Evolutionary conservation across 768 basidiomycete genomes (phyloP), one percentile per base, ranked within the genome.

Genomic region (Suillus plorans): DNA sequence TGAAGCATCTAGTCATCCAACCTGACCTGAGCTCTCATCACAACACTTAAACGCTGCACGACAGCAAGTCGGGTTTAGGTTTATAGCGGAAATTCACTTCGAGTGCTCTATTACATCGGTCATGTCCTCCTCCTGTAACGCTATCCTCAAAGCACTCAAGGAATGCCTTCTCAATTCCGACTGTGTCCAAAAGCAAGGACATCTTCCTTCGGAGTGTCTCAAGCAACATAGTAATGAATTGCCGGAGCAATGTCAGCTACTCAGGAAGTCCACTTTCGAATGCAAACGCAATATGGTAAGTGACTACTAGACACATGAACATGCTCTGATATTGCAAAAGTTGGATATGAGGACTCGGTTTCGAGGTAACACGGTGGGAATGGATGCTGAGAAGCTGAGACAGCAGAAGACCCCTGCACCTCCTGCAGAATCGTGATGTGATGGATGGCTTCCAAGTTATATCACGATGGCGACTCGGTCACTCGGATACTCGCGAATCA

Each of bases 251-350:
- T 97, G 95, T 74, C 86, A 87, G 73, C 84, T 86, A 34, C 78
- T 97, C 62, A 83, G 95, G 60, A 88, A 86, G 75, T 92, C 92
- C 13, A 88, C 91, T 1, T 95, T 91, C 69, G 92, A 96, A 68
- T 97, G 95, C 79, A 97, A 97, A 76, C 84, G 93, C 64, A 92
- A 89, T 50, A 91, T 94, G 91, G 93, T 94, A 64, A 64, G 87
- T 80, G 14, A 34, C 5, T 52, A 37, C 37, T 65, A 59, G 58
- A 49, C 3, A 39, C 25, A 55, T 28, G 44, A 55, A 59, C 20
- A 28, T 66, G 31, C 31, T 62, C 37, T 58, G 6, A 63, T 31
- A 14, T 16, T 16, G 41, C 1, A 45, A 34, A 60, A 94, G 91
- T 77, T 94, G 70, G 91, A 94, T 72, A 94, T 94, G 91, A 83